Conservation (phyloP, 1,284 basidiomycete genomes). For the Vanrija sp. region DNA sequence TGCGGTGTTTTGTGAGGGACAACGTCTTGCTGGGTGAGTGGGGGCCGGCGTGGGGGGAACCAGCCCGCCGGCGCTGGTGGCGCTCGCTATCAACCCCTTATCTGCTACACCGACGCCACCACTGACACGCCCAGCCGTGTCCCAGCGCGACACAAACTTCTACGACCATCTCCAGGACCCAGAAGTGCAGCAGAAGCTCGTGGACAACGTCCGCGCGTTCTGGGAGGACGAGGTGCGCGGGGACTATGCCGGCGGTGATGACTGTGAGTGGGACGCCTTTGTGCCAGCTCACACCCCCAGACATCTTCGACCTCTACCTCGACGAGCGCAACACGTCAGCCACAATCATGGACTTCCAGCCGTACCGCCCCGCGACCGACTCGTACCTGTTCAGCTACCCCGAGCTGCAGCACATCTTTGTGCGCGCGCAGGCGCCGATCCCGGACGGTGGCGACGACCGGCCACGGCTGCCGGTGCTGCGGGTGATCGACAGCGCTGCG, state of each 20-base stretch:
- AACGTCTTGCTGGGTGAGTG: conserved; percentile 2
- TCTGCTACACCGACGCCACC: not conserved
- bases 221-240: conserved; percentile 65
- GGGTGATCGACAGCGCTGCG: conserved; percentile 65
- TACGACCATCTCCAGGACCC: conserved; percentile 79
- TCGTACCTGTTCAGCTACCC: conserved; percentile 79
- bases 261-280: conserved; percentile 59
- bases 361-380: conserved; percentile 80
- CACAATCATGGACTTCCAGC: conserved; percentile 86
- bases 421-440: not conserved
- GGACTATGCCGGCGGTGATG: conserved; percentile 58
- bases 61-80: too few species aligned
- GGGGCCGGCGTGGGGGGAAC: not conserved
- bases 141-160: conserved; percentile 84
- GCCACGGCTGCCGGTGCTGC: conserved; percentile 54
- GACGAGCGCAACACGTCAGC: conserved; percentile 70
- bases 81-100: too few species aligned
- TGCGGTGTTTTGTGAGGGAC: conserved; percentile 77
- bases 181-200: conserved; percentile 57
- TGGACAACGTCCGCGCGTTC: conserved; percentile 57
- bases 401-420: conserved; percentile 56
- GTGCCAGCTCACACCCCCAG: conserved; percentile 49
- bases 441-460: not conserved
- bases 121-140: conserved; percentile 59
- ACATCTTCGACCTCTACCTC: conserved; percentile 80